Evolutionary conservation across 1,139 yeast genomes (phyloP), one percentile per base, ranked within the genome.

Genomic region (Blastobotrys persicus): DNA sequence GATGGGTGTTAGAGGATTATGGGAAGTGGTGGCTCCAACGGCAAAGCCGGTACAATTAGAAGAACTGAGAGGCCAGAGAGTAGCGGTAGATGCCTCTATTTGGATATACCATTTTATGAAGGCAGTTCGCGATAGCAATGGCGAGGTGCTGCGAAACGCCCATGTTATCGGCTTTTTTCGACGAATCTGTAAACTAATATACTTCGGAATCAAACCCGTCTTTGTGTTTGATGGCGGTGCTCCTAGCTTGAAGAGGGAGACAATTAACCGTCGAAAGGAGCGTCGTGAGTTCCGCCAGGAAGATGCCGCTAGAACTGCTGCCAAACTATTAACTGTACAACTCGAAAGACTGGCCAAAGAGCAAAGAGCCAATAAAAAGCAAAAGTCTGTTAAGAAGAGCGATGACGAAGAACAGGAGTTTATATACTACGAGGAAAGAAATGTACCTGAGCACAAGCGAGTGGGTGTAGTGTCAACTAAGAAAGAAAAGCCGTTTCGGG

Each of bases 171-270:
- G 99, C 9, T 94, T 94, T 64, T 92, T 92, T 66, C 73, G 98
- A 56, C 76, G 99, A 51, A 89, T 94, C 12, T 91, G 98, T 70
- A 94, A 94, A 62, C 70, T 94, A 51, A 68, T 94, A 16, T 94
- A 81, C 65, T 88, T 83, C 70, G 98, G 98, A 0, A 88, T 94
- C 31, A 77, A 75, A 50, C 98, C 99, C 0, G 86, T 94, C 11
- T 94, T 94, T 74, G 96, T 94, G 0, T 94, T 94, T 71, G 99
- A 94, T 70, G 99, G 99, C 17, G 96, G 95, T 1, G 98, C 96
- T 0, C 98, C 98, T 0, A 76, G 77, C 0, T 70, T 92, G 61
- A 94, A 94, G 69, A 73, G 83, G 55, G 80, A 81, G 50, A 91
- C 97, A 0, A 84, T 91, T 17, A 73, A 74, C 31, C 76, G 78